phyloP scores from a whole-genome alignment of 192 early-diverging fungal genomes.

The Geranomyces michiganensis region DNA sequence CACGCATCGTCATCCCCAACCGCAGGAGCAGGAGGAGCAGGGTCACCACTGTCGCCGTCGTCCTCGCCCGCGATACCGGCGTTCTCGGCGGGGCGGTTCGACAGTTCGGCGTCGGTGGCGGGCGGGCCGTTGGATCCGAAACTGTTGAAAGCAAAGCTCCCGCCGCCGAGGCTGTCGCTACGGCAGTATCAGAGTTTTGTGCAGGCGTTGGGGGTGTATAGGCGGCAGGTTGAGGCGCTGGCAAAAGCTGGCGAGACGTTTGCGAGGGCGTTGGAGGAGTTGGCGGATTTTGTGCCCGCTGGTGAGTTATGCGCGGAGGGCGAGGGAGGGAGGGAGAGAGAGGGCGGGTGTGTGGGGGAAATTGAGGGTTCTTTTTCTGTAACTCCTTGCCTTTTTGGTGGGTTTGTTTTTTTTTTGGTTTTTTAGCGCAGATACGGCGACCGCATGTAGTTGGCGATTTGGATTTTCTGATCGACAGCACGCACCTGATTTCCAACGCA shows the following conservation, averaged over 20 bases:
- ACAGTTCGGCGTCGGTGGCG: constrained; percentile 26
- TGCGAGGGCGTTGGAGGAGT: constrained; percentile 54
- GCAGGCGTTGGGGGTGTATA: constrained; percentile 46
- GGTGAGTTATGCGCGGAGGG: constrained; percentile 26
- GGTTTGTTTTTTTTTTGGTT: neutral
- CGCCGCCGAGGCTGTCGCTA: constrained; percentile 43
- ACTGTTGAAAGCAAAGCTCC: constrained; percentile 1
- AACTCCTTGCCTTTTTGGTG: neutral
- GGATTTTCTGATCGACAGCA: constrained; percentile 58
- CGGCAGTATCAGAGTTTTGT: constrained; percentile 52
- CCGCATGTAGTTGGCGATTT: constrained; percentile 48
- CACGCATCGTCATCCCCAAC: constrained; percentile 2
- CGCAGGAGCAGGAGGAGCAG: neutral
- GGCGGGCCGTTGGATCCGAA: constrained; percentile 42
- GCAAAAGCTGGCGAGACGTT: constrained; percentile 53
- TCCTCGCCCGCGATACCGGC: constrained; percentile 16
- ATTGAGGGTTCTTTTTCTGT: neutral
- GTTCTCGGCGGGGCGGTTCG: constrained; percentile 19
- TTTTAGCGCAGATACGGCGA: constrained; percentile 37
- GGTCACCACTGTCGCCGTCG: neutral
- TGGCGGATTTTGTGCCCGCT: constrained; percentile 50
- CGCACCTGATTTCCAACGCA: constrained; percentile 55
- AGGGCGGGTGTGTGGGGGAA: neutral
- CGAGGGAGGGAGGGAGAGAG: neutral
- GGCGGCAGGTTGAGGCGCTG: constrained; percentile 51